phyloP scores from a whole-genome alignment of 306 rosid species.

The Mimosa bimucronata region DNA sequence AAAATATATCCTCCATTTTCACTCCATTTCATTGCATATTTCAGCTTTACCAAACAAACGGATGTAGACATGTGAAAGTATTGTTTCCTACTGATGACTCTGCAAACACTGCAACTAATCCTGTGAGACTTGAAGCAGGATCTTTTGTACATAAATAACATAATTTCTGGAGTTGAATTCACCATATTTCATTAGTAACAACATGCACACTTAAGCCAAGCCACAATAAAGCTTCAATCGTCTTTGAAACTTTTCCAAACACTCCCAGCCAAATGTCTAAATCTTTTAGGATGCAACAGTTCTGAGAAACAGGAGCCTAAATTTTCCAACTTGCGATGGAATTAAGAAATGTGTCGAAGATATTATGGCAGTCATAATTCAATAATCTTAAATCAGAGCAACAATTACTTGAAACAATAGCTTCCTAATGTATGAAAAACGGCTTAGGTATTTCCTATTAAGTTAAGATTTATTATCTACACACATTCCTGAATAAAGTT shows the following conservation, averaged over 20 bases:
- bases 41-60: conserved; percentile 1
- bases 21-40: neutral
- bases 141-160: neutral
- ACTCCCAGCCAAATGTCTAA: neutral
- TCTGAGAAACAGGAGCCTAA: neutral
- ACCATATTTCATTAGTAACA: neutral
- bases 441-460: neutral
- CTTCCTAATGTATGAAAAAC: neutral
- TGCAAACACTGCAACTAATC: no score
- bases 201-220: neutral
- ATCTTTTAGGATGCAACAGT: neutral
- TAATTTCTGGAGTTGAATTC: neutral
- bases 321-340: neutral
- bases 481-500: neutral
- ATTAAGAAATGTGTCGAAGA: neutral
- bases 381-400: neutral
- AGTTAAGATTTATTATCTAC: neutral
- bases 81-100: no score
- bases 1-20: neutral
- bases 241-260: neutral
- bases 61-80: conserved; percentile 12
- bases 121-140: neutral
- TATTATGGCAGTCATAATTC: neutral
- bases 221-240: neutral
- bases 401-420: neutral